Base-by-base conservation (phyloP, 805 yeast genomes). In the Suhomyces tanzawaensis region DNA sequence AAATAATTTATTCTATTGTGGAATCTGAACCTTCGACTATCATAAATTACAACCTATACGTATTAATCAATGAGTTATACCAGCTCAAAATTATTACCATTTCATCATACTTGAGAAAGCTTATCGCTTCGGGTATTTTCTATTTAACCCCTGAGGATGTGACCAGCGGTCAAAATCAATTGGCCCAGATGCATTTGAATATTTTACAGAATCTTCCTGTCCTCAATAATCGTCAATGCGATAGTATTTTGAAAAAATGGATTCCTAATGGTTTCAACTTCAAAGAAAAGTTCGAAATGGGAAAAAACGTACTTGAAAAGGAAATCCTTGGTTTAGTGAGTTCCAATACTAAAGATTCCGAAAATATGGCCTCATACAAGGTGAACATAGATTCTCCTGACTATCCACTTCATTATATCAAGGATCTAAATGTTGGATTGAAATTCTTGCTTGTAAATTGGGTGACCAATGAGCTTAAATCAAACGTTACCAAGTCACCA, bases 121-220 rank as follows among this genome's bases (percentile, higher is more conserved):
- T 90, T 25, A 89, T 91, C 31, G 87, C 96, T 7, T 81, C 93
- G 1, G 99, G 97, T 4, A 69, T 88, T 1, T 76, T 90, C 32
- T 87, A 85, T 58, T 58, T 79, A 9, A 16, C n/a, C 3, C 44
- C 45, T 7, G 49, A 52, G 2, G 39, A 31, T n/a, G 25, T 12
- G 13, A 38, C 77, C 14, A 69, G 69, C 6, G 57, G 62, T 19
- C 82, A 81, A 35, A 60, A 52, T 34, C 38, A 36, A 9, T 55
- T 49, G 34, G 49, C 62, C 4, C 46, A 53, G 5, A 71, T 71
- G 29, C 95, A 76, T 53, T 64, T 82, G 16, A 48, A 66, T 8
- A 68, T 85, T 7, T 61, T 85, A 39, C 72, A 75, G 43, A 79
- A 81, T 39, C 57, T 85, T 26, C 85, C 83, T 2, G 72, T 75